Percentiles rank a stretch among this genome's conserved stretches.
Conservation (phyloP, 2,329 filamentous ascomycete genomes). For the Trichoderma sp. region DNA sequence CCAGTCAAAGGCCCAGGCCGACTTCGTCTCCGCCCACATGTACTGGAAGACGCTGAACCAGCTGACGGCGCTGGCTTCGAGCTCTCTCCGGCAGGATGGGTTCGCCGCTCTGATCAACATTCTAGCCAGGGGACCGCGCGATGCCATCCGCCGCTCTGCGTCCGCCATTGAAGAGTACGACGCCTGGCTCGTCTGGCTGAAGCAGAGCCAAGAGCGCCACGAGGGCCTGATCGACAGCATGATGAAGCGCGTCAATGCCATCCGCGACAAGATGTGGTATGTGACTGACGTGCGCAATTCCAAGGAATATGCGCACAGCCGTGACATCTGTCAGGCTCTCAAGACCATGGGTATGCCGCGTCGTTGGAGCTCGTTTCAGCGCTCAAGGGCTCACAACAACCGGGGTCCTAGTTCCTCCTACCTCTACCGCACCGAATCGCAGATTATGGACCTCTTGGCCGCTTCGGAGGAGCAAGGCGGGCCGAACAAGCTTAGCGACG, state of each 20-base stretch:
- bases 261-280: conserved; percentile 99
- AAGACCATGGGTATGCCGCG: conserved; percentile 82
- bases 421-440: conserved; percentile 77
- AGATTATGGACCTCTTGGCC: conserved; percentile 84
- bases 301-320: conserved; percentile 81
- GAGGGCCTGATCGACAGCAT: conserved; percentile 74
- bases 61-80: conserved; percentile 63
- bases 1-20: conserved; percentile 75
- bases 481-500: conserved; percentile 93
- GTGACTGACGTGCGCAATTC: conserved; percentile 92
- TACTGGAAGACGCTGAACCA: conserved; percentile 84
- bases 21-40: conserved; percentile 80
- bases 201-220: conserved; percentile 77
- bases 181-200: conserved; percentile 80
- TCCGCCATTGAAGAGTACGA: conserved; percentile 77
- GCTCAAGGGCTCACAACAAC: conserved; percentile 51
- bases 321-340: conserved; percentile 81
- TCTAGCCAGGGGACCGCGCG: conserved; percentile 70
- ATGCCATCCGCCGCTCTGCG: conserved; percentile 69
- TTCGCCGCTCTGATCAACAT: conserved; percentile 73
- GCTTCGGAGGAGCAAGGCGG: conserved; percentile 82
- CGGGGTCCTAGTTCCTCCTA: conserved; percentile 60
- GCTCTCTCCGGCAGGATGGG: conserved; percentile 65
- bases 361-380: conserved; percentile 55
- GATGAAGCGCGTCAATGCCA: conserved; percentile 70